phyloP scores from a whole-genome alignment of 1,284 basidiomycete species.

The Xerocomus nothofagi region DNA sequence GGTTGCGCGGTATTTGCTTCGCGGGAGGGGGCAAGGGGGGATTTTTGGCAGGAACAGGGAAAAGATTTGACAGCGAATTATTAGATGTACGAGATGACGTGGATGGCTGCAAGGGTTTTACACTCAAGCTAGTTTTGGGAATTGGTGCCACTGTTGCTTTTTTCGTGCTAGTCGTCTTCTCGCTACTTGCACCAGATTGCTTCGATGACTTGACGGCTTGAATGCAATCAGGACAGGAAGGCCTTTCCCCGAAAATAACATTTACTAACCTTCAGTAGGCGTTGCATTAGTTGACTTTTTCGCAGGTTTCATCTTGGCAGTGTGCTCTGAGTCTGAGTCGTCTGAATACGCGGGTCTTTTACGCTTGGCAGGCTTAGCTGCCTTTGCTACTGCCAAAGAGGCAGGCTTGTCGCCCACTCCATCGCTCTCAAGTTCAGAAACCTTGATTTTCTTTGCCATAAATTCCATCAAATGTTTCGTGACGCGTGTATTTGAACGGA shows the following conservation, averaged over 20 bases:
- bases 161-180: slow-evolving; percentile 11
- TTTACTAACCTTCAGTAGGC: slow-evolving; percentile 20
- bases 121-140: neutral
- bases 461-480: slow-evolving; percentile 42
- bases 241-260: neutral
- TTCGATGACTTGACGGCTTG: slow-evolving; percentile 18
- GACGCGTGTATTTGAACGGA: slow-evolving; percentile 44
- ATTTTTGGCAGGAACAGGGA: neutral
- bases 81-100: slow-evolving; percentile 18
- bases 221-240: neutral
- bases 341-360: slow-evolving; percentile 28
- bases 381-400: slow-evolving; percentile 11
- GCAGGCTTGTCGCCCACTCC: slow-evolving; percentile 34
- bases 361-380: slow-evolving; percentile 24
- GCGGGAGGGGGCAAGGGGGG: neutral
- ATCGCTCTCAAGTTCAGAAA: slow-evolving; percentile 34
- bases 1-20: neutral
- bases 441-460: slow-evolving; percentile 36
- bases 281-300: slow-evolving; percentile 8
- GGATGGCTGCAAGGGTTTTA: slow-evolving; percentile 5
- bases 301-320: slow-evolving; percentile 15
- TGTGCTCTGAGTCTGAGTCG: slow-evolving; percentile 27
- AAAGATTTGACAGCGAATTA: slow-evolving; percentile 19
- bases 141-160: neutral
- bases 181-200: slow-evolving; percentile 1